phyloP scores from a whole-genome alignment of 805 yeast genomes.

The Candida maesae region DNA sequence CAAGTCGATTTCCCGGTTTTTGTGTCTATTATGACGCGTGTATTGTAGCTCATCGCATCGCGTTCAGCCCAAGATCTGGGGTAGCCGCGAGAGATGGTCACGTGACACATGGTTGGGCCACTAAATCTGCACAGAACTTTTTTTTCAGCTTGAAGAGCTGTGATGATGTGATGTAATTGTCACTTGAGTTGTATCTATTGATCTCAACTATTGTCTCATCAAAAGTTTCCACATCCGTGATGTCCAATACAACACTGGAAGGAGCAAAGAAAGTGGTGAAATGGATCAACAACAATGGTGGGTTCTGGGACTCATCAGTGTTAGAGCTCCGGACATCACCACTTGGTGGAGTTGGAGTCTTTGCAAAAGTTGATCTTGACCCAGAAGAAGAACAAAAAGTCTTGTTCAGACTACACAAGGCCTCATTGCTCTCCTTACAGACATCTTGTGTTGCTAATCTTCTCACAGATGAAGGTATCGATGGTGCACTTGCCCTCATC shows the following conservation, averaged over 20 bases:
- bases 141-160: too few relatives aligned
- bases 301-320: slow-evolving; percentile 48
- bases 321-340: slow-evolving; percentile 44
- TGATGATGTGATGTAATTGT: too few relatives aligned
- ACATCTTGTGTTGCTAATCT: slow-evolving; percentile 65
- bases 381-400: slow-evolving; percentile 26
- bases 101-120: too few relatives aligned
- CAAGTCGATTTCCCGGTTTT: too few relatives aligned
- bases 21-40: too few relatives aligned
- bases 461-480: slow-evolving; percentile 52
- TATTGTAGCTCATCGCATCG: too few relatives aligned
- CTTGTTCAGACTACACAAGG: slow-evolving; percentile 59
- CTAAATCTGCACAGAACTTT: too few relatives aligned
- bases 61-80: too few relatives aligned
- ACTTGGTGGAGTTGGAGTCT: slow-evolving; percentile 72
- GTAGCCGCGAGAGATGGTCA: too few relatives aligned
- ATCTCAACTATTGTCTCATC: neutral
- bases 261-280: slow-evolving; percentile 24
- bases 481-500: slow-evolving; percentile 65
- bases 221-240: slow-evolving; percentile 22
- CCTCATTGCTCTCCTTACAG: slow-evolving; percentile 51
- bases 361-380: slow-evolving; percentile 42
- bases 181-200: too few relatives aligned
- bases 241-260: slow-evolving; percentile 30
- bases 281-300: slow-evolving; percentile 55